Evolutionary conservation across 2,329 filamentous ascomycete genomes (phyloP), one percentile per base, ranked within the genome.

Genomic region (Colletotrichum plurivorum): DNA sequence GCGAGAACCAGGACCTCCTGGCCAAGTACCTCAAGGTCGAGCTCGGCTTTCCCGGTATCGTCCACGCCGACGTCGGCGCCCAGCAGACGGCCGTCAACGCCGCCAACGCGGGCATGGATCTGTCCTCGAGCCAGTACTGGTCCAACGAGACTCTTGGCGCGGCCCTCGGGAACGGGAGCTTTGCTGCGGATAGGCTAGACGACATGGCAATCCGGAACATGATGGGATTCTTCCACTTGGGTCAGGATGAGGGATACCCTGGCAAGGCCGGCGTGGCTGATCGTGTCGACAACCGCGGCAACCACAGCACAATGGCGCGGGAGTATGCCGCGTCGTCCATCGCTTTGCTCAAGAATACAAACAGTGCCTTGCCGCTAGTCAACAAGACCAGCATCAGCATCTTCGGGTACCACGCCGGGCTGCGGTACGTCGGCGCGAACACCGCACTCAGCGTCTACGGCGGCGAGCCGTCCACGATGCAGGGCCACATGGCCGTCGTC

Each of bases 261-360:
- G 13, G 82, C 94, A 31, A 59, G 12, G 87, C 78, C 67, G 74
- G 85, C 36, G 56, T 51, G 2, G 48, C 49, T 4, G 85, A 89
- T 71, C 94, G 88, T 72, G 88, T 94, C 68, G 82, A 91, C 53
- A 88, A 88, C 0, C 87, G 88, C 65, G 83, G 77, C 2, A 82
- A 87, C 71, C 87, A 89, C 70, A 80, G 81, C 20, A 74, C 77
- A 5, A 72, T 89, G 0, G 88, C 85, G 0, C 82, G 85, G 3
- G 79, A 85, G 65, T 78, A 84, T 0, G 77, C 82, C 1, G 84
- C 85, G 0, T 83, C 86, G 10, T 89, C 89, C 3, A 89, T 93
- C 15, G 92, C 94, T 1, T 83, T 94, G 16, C 81, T 94, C 51
- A 94, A 94, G 80, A 95, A 95, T 71, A 86, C 93, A 9, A 85